A percentile compares a stretch with the other conserved stretches of the same genome.
Evolutionary conservation across 768 basidiomycete species (phyloP).

Genomic region (Tylopilus balloui): DNA sequence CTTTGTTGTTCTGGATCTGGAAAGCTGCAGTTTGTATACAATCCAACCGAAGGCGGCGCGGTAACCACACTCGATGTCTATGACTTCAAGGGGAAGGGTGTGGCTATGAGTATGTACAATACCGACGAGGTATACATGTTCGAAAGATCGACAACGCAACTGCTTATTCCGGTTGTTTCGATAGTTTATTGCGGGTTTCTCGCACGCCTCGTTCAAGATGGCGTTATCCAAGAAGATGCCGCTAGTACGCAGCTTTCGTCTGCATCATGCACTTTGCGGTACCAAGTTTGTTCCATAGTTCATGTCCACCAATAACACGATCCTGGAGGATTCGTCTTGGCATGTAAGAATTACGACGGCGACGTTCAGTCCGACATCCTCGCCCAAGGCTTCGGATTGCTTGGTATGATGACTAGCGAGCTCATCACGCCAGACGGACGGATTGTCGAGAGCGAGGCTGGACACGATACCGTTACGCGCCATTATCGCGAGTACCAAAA

Average conservation of each 20-base stretch:
- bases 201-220: conserved; percentile 98
- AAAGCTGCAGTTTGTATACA: conserved; percentile 89
- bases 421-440: conserved; percentile 92
- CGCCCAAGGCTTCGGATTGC: conserved; percentile 92
- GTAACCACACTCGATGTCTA: conserved; percentile 76
- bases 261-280: conserved; percentile 2
- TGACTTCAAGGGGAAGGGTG: conserved; percentile 89
- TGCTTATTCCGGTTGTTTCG: not conserved
- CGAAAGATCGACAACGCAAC: not conserved
- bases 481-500: conserved; percentile 98
- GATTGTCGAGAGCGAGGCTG: conserved; percentile 92
- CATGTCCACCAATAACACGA: conserved; percentile 98
- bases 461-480: conserved; percentile 94
- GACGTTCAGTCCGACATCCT: conserved; percentile 91
- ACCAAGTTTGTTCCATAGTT: conserved; percentile 44
- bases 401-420: conserved; percentile 99
- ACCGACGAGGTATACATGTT: conserved; percentile 71
- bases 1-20: conserved; percentile 86
- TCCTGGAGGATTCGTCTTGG: conserved; percentile 88
- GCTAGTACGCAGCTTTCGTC: conserved; percentile 41
- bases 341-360: conserved; percentile 77
- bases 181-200: conserved; percentile 92
- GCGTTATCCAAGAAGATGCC: conserved; percentile 75
- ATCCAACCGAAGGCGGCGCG: conserved; percentile 70
- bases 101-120: conserved; percentile 98